Percentiles rank a stretch among this genome's conserved stretches.
Evolutionary conservation across 1,284 basidiomycete species (phyloP).

Genomic region (Erythrobasidium hasegawianum): DNA sequence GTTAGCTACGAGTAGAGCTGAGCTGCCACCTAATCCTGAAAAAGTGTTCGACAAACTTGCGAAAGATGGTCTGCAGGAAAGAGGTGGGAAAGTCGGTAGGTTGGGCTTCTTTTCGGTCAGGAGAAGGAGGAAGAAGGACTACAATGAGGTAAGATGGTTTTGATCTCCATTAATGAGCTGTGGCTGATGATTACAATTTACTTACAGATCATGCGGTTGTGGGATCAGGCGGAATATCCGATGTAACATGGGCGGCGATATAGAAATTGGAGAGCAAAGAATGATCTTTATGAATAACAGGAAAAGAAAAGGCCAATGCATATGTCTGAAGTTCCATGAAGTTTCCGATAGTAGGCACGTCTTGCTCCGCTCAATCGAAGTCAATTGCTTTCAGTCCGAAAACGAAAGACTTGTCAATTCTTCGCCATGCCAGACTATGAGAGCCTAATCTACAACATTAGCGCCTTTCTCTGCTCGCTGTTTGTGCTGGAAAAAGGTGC

Average conservation of each 20-base stretch:
- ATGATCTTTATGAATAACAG: neutral
- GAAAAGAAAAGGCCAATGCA: no score
- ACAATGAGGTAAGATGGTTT: conserved; percentile 35
- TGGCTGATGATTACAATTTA: neutral
- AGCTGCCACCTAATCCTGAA: conserved; percentile 68
- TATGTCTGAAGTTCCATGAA: no score
- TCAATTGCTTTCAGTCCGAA: no score
- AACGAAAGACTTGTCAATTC: no score
- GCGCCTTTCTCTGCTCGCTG: conserved; percentile 27
- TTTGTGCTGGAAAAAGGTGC: conserved; percentile 33
- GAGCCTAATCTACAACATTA: conserved; percentile 11
- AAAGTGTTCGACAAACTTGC: conserved; percentile 47
- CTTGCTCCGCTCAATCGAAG: no score
- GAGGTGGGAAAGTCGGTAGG: conserved; percentile 27
- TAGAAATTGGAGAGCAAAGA: neutral
- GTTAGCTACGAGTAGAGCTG: conserved; percentile 60
- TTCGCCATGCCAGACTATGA: conserved; percentile 5
- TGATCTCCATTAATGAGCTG: no score
- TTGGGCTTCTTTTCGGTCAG: conserved; percentile 34
- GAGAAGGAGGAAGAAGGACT: conserved; percentile 34
- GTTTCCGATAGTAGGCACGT: no score
- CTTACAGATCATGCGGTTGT: conserved; percentile 28
- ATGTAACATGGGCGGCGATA: neutral
- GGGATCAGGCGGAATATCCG: conserved; percentile 26
- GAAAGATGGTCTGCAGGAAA: conserved; percentile 15